phyloP scores from a whole-genome alignment of 331 rosid genomes.

The Malus hybrid region DNA sequence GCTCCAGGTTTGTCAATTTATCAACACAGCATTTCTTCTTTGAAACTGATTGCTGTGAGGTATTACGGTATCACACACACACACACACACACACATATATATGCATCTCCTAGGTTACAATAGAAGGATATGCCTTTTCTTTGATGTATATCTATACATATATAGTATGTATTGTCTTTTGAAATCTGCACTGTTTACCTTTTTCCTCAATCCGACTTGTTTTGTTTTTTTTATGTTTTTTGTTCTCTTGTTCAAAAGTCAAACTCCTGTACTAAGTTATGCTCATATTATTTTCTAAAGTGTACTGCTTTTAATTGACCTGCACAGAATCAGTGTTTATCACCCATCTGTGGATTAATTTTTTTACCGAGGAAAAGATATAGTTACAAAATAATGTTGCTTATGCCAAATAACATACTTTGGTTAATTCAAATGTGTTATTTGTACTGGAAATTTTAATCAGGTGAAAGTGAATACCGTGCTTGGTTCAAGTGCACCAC shows the following conservation, averaged over 20 bases:
- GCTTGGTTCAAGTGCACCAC: slow-evolving; percentile 89
- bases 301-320: background rate
- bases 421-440: background rate
- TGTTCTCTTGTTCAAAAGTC: background rate
- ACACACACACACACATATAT: too few relatives aligned
- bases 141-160: background rate
- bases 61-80: background rate
- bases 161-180: background rate
- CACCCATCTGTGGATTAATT: background rate
- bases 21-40: background rate
- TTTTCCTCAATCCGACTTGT: background rate
- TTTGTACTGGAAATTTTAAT: slow-evolving; percentile 20
- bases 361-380: background rate
- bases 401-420: background rate
- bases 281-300: background rate
- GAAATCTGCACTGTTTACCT: background rate
- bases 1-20: slow-evolving; percentile 57
- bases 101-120: background rate
- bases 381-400: background rate
- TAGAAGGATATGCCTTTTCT: background rate
- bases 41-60: too few relatives aligned
- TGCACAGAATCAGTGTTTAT: background rate
- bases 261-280: background rate
- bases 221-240: background rate
- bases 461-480: slow-evolving; percentile 85